phyloP scores from a whole-genome alignment of 1,139 yeast genomes.

The Suhomyces choctaworum region DNA sequence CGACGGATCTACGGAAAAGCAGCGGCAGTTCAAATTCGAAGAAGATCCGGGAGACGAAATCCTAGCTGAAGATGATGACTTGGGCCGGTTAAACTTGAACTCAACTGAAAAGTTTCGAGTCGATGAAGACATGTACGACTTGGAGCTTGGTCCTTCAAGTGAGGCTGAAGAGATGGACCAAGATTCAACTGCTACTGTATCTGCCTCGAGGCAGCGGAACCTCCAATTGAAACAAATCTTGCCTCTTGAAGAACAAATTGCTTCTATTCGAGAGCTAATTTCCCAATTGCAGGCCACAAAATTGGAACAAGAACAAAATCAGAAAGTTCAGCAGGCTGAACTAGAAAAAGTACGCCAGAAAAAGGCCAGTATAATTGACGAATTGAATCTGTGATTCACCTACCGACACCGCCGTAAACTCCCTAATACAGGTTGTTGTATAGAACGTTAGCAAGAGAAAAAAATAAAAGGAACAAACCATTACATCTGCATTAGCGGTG shows the following conservation, averaged over 20 bases:
- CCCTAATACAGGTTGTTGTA: background rate
- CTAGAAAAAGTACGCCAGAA: conserved; percentile 4
- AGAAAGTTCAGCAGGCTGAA: conserved; percentile 9
- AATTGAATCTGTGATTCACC: background rate
- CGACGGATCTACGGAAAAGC: conserved; percentile 12
- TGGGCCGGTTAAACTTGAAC: conserved; percentile 3
- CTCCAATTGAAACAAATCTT: background rate
- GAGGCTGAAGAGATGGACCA: conserved; percentile 9
- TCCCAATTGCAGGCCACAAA: conserved; percentile 4
- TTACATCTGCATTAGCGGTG: background rate
- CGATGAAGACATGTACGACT: conserved; percentile 15
- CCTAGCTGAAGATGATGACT: conserved; percentile 1
- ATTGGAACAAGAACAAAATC: conserved; percentile 2
- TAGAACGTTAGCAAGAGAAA: background rate
- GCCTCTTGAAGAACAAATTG: conserved; percentile 11
- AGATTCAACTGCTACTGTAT: background rate
- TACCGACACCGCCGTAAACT: too few relatives aligned
- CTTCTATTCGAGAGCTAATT: conserved; percentile 4
- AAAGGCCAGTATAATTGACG: background rate
- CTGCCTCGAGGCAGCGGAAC: too few relatives aligned
- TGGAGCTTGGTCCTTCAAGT: conserved; percentile 13
- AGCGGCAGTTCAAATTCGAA: background rate
- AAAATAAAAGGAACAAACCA: background rate
- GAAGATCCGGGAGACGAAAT: conserved; percentile 10
- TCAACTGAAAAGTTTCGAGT: conserved; percentile 4